Conservation (phyloP, 176 grass and related monocot species). For the Luzula sylvatica region DNA sequence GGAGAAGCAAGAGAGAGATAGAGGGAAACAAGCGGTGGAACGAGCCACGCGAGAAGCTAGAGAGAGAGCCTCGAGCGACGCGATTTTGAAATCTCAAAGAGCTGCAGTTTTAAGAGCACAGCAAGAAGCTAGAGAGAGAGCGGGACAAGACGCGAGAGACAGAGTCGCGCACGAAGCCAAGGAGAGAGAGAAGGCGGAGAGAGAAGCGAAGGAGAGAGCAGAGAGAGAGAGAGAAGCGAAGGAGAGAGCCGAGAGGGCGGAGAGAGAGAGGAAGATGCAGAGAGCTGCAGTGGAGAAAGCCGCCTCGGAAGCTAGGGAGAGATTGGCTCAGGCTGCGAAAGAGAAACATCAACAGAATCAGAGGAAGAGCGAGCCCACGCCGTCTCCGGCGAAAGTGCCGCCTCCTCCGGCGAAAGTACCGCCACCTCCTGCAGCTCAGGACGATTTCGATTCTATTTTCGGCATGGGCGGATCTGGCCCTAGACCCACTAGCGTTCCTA, state of each 20-base stretch:
- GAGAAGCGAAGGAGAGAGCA: conserved; percentile 43
- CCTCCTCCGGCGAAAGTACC: neutral
- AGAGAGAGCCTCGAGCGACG: conserved; percentile 22
- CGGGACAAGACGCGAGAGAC: conserved; percentile 54
- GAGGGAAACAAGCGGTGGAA: conserved; percentile 25
- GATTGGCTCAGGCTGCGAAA: conserved; percentile 32
- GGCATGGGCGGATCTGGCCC: conserved; percentile 50
- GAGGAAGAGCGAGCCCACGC: conserved; percentile 23
- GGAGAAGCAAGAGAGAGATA: conserved; percentile 25
- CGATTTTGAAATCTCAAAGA: conserved; percentile 38
- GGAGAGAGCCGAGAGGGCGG: conserved; percentile 35
- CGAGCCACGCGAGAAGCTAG: conserved; percentile 41
- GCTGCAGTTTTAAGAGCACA: conserved; percentile 64
- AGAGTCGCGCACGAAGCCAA: conserved; percentile 53
- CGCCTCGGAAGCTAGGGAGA: conserved; percentile 46
- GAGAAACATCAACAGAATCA: conserved; percentile 41
- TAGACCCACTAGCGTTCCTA: conserved; percentile 72
- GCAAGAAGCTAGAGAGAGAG: conserved; percentile 56
- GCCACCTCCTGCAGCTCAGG: conserved; percentile 8
- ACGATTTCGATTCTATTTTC: conserved; percentile 97
- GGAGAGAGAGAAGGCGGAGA: conserved; percentile 42
- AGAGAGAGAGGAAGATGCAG: conserved; percentile 33
- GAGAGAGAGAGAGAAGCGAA: conserved; percentile 40
- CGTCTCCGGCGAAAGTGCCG: neutral
- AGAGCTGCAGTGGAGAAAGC: conserved; percentile 39